Evolutionary conservation across 2,329 filamentous ascomycete genomes (phyloP).

Genomic region (Clonostachys rosea): DNA sequence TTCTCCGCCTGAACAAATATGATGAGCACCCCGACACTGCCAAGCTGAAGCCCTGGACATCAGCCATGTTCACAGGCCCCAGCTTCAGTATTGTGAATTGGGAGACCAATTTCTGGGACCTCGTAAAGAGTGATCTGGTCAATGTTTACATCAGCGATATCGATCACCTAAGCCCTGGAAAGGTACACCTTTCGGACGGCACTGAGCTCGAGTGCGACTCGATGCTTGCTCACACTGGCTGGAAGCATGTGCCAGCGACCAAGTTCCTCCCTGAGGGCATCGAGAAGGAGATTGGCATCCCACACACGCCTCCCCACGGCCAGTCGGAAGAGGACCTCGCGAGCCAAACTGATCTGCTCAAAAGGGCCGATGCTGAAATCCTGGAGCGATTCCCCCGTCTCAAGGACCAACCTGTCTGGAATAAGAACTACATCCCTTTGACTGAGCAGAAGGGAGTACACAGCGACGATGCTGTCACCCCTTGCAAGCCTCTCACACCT

Average conservation of each 20-base stretch:
- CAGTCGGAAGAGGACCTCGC: constrained; percentile 3
- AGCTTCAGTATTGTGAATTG: constrained; percentile 51
- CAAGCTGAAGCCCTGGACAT: constrained; percentile 29
- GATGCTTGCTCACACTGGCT: constrained; percentile 47
- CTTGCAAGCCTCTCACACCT: not conserved
- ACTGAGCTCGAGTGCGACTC: constrained; percentile 33
- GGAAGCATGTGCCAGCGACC: constrained; percentile 38
- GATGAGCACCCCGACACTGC: constrained; percentile 30
- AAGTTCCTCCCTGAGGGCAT: constrained; percentile 23
- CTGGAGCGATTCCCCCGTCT: constrained; percentile 10
- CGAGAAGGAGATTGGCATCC: constrained; percentile 2
- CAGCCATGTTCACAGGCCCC: constrained; percentile 41
- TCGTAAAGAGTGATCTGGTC: constrained; percentile 38
- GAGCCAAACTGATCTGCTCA: constrained; percentile 3
- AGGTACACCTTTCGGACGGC: constrained; percentile 32
- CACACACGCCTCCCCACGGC: not conserved
- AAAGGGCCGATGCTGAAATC: constrained; percentile 10
- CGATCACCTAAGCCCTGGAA: constrained; percentile 24
- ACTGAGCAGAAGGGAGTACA: not conserved
- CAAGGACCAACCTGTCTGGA: constrained; percentile 8
- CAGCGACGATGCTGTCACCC: not conserved
- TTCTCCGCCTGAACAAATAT: constrained; percentile 38
- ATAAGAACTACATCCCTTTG: constrained; percentile 9
- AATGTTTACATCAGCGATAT: constrained; percentile 43
- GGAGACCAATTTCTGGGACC: constrained; percentile 40